Evolutionary conservation across 78 protist genomes (phyloP).

Genomic region (Dictyostelium citrinum): DNA sequence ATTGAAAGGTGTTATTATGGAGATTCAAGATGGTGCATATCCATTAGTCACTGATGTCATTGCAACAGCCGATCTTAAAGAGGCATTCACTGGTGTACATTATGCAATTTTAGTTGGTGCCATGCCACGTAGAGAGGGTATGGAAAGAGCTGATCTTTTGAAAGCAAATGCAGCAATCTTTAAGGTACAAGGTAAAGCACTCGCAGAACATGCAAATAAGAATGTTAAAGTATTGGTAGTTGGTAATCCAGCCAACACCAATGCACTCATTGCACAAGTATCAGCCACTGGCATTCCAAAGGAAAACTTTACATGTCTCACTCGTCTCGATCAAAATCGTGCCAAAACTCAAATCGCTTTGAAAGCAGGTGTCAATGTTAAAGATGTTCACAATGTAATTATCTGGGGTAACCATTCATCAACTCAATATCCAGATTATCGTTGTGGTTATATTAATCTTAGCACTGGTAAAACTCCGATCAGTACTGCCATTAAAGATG

Average conservation of each 20-base stretch:
- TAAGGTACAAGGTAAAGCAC: slow-evolving; percentile 88
- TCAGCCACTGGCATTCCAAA: slow-evolving; percentile 88
- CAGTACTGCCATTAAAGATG: slow-evolving; percentile 51
- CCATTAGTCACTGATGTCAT: slow-evolving; percentile 52
- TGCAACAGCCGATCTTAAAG: slow-evolving; percentile 67
- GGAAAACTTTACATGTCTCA: slow-evolving; percentile 92
- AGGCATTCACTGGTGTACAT: slow-evolving; percentile 75
- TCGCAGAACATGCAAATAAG: slow-evolving; percentile 81
- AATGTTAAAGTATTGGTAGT: slow-evolving; percentile 90
- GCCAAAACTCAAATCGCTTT: slow-evolving; percentile 78
- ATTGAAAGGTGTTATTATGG: slow-evolving; percentile 69
- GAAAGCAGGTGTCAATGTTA: slow-evolving; percentile 27
- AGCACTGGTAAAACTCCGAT: slow-evolving; percentile 43
- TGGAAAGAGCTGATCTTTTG: slow-evolving; percentile 95
- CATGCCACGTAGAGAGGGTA: slow-evolving; percentile 95
- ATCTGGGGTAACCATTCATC: slow-evolving; percentile 97
- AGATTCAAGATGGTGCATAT: slow-evolving; percentile 72
- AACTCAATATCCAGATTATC: slow-evolving; percentile 82
- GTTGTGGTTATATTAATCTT: slow-evolving; percentile 59
- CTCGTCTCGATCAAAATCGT: slow-evolving; percentile 96
- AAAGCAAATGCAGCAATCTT: slow-evolving; percentile 90
- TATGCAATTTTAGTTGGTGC: slow-evolving; percentile 94
- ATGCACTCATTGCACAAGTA: slow-evolving; percentile 80
- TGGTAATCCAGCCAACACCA: slow-evolving; percentile 99
- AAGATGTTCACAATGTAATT: slow-evolving; percentile 79